phyloP scores from a whole-genome alignment of 208 protist genomes.

The Crithidia mellificae region DNA sequence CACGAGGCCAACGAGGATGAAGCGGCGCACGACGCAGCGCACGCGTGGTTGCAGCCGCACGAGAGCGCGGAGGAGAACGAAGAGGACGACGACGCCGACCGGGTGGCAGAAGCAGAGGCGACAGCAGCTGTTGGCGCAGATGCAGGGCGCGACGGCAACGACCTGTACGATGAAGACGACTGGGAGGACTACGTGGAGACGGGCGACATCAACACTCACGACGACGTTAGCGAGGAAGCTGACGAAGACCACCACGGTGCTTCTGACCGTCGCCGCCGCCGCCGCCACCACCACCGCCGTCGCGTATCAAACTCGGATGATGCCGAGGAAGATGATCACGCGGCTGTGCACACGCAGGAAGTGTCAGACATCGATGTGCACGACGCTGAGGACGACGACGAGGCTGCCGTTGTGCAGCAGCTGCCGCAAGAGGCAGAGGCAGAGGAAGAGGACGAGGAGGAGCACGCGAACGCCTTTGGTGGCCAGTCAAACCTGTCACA shows the following conservation, averaged over 20 bases:
- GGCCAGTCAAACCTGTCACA: neutral
- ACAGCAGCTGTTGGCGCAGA: slow-evolving; percentile 9
- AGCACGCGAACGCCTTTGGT: neutral
- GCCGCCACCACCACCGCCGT: no score
- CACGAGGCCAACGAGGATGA: neutral
- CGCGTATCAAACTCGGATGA: neutral
- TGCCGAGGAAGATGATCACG: neutral
- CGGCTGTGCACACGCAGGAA: neutral
- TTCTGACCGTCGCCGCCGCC: neutral
- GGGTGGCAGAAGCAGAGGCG: neutral
- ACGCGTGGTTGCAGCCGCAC: no score
- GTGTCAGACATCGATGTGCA: neutral
- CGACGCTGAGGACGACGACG: neutral
- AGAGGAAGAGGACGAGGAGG: neutral
- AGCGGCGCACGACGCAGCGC: neutral
- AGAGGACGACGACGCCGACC: neutral
- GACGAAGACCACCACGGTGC: slow-evolving; percentile 14
- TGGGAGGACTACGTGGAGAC: slow-evolving; percentile 31
- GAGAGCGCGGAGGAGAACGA: no score
- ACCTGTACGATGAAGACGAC: slow-evolving; percentile 14
- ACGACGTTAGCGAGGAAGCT: no score
- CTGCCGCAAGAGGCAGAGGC: no score
- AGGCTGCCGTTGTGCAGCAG: no score
- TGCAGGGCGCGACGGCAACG: neutral
- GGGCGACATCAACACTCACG: no score